Percentiles rank a stretch among this genome's conserved stretches.
Conservation (phyloP, 768 basidiomycete species). For the Leccinum fibrillosum region DNA sequence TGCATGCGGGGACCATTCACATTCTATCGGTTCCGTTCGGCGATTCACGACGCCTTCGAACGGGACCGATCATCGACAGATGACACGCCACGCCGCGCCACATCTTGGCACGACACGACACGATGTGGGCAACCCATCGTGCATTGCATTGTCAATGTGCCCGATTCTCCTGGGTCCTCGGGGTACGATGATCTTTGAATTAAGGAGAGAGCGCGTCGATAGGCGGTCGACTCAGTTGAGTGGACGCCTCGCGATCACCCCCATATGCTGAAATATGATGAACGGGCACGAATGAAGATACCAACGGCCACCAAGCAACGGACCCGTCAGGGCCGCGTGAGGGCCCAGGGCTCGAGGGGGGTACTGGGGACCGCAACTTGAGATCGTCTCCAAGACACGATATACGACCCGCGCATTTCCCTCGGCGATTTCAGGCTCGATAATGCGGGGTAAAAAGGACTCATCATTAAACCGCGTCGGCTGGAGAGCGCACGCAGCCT, state of each 20-base stretch:
- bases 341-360: too few relatives aligned
- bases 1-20: constrained; percentile 35
- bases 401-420: neutral
- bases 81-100: too few relatives aligned
- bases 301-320: neutral
- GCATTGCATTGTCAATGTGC: constrained; percentile 51
- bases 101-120: neutral
- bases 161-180: constrained; percentile 39
- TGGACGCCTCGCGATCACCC: neutral
- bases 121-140: constrained; percentile 38
- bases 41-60: neutral
- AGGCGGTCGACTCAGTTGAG: constrained; percentile 7
- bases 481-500: neutral
- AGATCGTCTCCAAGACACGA: neutral
- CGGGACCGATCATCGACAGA: neutral
- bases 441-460: neutral
- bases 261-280: neutral
- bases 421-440: neutral
- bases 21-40: constrained; percentile 94
- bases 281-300: neutral
- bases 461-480: neutral
- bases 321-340: neutral
- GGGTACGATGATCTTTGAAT: neutral
- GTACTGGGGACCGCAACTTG: neutral
- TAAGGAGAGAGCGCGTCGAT: neutral